Base-by-base conservation (phyloP, 306 rosid genomes). In the Herpetospermum pedunculosum region DNA sequence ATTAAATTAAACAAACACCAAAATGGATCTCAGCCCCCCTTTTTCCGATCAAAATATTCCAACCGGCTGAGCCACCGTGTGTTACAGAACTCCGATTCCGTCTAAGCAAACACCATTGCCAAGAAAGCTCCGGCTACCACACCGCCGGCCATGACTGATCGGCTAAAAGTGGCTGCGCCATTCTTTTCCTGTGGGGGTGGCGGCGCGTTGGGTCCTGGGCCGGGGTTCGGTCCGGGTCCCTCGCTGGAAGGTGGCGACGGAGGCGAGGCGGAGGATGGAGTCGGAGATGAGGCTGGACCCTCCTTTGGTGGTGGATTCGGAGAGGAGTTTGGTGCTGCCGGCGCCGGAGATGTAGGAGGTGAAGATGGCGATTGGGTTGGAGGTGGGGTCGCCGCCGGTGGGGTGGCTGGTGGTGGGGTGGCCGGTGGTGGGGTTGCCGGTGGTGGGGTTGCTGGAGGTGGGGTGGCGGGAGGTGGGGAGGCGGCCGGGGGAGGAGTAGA, bases 61-160 rank as follows among this genome's bases (percentile, higher is more conserved):
- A 40, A 40, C 49, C 49, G 49, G 49, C 49, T 14, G 49, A 44
- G 0, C 50, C 50, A 46, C 50, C 50, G 19, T 46, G 6, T 35
- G 40, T 35, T 5, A 5, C 40, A 11, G 18, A 14, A 44, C 10
- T 12, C n/a, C 16, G 15, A 57, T 38, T 14, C 23, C 2, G 7
- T 64, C 69, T 86, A 92, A 26, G 90, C 98, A 83, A 92, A 84
- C 75, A 78, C 70, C 28, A 86, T 72, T 62, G 88, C 96, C 23
- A 88, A 75, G 75, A 94, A 30, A 70, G 83, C 74, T 35, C 91
- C 97, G 0, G 86, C 88, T 1, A 94, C 72, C 21, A 92, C 96
- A 1, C 96, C 83, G 10, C 81, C 91, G 34, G 83, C 88, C 35
- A 89, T 19, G 46, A 71, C 72, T n/a, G 81, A 80, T 14, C 82